Evolutionary conservation across 345 rosid genomes (phyloP), one percentile per base, ranked within the genome.

Genomic region (Cardamine occulta): DNA sequence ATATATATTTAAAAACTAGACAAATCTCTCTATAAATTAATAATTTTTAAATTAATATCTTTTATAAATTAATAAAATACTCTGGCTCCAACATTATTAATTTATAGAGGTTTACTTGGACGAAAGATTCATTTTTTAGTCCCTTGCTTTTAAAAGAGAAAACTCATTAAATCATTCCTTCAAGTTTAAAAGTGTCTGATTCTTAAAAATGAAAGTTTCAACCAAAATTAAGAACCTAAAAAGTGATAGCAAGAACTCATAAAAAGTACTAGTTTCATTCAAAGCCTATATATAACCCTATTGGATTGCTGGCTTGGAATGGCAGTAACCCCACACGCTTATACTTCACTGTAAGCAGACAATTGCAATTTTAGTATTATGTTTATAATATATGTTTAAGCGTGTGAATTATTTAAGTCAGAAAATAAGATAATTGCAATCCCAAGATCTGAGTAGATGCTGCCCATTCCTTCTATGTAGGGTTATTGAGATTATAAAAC

Each of bases 401-500:
- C 75, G 75, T 76, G 75, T 76, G 75, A 70, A 60, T 66, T 66
- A 39, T 72, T 21, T 65, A 78, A 48, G 14, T 49, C 60, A 48
- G 24, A 21, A 72, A 65, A 65, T 15, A 31, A 47, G 47, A 65
- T 42, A 39, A 8, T 23, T 72, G 69, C 81, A 78, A 78, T 78
- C 81, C 81, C 81, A 72, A 72, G 73, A 72, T 59, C 77, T 78
- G 73, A 49, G 77, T 76, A 74, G 68, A 73, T 72, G 83, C 80
- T 61, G 76, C 81, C 83, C 84, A 80, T 77, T 80, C 72, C 81
- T 77, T 68, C 37, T 35, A 70, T 66, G 79, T 81, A 66, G 77
- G 81, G 64, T 59, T 59, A 39, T 81, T 64, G 88, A 85, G 82
- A 83, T 82, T 86, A 80, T 76, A 87, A 89, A 87, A 70, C 81